Evolutionary conservation across 2,329 filamentous ascomycete genomes (phyloP).

Genomic region (Cordyceps javanica): DNA sequence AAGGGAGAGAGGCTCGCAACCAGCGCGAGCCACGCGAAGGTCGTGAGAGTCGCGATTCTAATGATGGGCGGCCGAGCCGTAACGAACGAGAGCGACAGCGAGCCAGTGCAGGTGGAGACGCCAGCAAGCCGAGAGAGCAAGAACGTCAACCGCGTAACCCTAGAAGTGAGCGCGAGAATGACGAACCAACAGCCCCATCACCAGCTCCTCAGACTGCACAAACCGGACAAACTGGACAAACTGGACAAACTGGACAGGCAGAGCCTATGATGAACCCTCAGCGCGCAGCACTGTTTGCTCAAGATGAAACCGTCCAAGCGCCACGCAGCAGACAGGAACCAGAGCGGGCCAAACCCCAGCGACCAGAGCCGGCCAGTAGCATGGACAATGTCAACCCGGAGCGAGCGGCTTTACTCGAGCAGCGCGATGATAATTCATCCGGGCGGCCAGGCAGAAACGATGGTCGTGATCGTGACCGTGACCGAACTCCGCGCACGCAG

Average conservation of each 20-base stretch:
- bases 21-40: slow-evolving; percentile 30
- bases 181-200: slow-evolving; percentile 23
- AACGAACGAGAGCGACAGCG: slow-evolving; percentile 7
- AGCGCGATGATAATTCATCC: slow-evolving; percentile 27
- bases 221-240: too few species aligned
- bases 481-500: slow-evolving; percentile 33
- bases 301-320: slow-evolving; percentile 25
- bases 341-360: slow-evolving; percentile 26
- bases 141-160: slow-evolving; percentile 30
- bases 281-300: slow-evolving; percentile 43
- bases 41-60: slow-evolving; percentile 33
- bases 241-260: slow-evolving; percentile 22
- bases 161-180: slow-evolving; percentile 21
- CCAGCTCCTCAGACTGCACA: slow-evolving; percentile 21
- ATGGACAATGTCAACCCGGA: slow-evolving; percentile 41
- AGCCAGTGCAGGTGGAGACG: background rate
- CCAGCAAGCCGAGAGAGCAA: slow-evolving; percentile 14
- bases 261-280: slow-evolving; percentile 52
- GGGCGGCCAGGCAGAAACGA: slow-evolving; percentile 38
- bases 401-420: slow-evolving; percentile 39
- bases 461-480: slow-evolving; percentile 40
- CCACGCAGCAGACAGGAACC: slow-evolving; percentile 21
- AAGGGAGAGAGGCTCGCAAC: slow-evolving; percentile 27
- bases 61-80: slow-evolving; percentile 24
- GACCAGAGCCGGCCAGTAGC: slow-evolving; percentile 22